A percentile compares a stretch with the other conserved stretches of the same genome.
These are phyloP conservation scores for Hanseniaspora uvarum DNA, from an alignment of 1,139 yeast genomes.

Conservation along the genomic window DNA sequence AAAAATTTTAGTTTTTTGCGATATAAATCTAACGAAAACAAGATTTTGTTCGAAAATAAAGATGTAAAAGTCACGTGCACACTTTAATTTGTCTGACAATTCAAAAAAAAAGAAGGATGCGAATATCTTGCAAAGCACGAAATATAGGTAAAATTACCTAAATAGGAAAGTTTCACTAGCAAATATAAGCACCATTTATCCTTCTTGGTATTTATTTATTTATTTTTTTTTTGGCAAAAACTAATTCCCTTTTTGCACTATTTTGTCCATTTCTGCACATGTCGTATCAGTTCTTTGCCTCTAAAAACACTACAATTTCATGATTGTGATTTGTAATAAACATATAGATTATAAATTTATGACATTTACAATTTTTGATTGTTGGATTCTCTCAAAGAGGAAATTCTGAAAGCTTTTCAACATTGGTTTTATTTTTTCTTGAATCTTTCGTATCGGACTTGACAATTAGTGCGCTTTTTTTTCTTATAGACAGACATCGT, in stretches of 20 bases:
- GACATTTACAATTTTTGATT: no score
- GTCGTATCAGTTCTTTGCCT: no score
- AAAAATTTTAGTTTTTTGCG: neutral
- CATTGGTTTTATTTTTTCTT: neutral
- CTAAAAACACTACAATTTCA: no score
- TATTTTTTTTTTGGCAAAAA: no score
- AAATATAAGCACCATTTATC: neutral
- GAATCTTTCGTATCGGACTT: neutral
- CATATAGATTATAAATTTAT: no score
- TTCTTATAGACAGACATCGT: neutral
- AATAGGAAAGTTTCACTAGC: neutral
- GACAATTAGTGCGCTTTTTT: neutral
- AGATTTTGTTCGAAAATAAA: neutral
- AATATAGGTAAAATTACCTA: neutral
- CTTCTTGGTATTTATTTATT: no score
- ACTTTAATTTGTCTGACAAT: no score
- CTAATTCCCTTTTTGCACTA: no score
- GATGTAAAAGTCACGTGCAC: neutral
- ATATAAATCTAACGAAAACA: neutral
- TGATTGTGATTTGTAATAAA: no score
- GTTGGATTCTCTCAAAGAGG: neutral
- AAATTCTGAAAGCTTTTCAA: neutral
- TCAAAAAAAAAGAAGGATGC: no score
- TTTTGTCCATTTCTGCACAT: no score
- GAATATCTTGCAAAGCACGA: no score